Percentiles rank a stretch among this genome's conserved stretches.
Conservation (phyloP, 805 yeast genomes). For the Metschnikowia gruessii region DNA sequence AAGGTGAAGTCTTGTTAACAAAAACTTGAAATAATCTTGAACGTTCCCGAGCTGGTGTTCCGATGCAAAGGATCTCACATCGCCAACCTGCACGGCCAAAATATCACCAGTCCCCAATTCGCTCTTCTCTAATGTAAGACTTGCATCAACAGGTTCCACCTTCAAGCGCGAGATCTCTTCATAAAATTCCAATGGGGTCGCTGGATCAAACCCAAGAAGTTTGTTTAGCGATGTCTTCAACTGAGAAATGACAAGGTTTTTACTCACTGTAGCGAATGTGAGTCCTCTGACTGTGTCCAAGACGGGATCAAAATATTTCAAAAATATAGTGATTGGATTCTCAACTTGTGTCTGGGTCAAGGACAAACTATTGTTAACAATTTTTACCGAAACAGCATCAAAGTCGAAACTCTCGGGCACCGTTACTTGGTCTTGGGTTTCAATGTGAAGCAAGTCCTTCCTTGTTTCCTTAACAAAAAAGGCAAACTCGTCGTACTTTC, state of each 20-base stretch:
- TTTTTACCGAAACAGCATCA: slow-evolving; percentile 20
- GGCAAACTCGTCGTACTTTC: slow-evolving; percentile 49
- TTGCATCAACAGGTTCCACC: slow-evolving; percentile 43
- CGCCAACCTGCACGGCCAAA: slow-evolving; percentile 35
- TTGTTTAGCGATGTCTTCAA: slow-evolving; percentile 41
- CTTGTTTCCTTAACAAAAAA: slow-evolving; percentile 64
- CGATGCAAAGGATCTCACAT: slow-evolving; percentile 21
- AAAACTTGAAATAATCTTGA: slow-evolving; percentile 49
- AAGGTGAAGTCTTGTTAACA: slow-evolving; percentile 61
- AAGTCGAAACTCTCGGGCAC: slow-evolving; percentile 28
- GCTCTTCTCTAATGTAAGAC: slow-evolving; percentile 47
- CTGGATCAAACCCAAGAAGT: slow-evolving; percentile 39
- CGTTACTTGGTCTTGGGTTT: neutral
- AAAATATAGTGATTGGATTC: slow-evolving; percentile 36
- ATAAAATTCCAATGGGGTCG: slow-evolving; percentile 37
- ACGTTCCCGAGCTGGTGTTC: slow-evolving; percentile 26
- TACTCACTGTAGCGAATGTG: slow-evolving; percentile 53
- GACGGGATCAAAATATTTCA: slow-evolving; percentile 65
- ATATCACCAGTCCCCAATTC: slow-evolving; percentile 73
- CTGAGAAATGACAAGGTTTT: slow-evolving; percentile 43
- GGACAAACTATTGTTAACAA: slow-evolving; percentile 4
- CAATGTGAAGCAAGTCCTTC: slow-evolving; percentile 35
- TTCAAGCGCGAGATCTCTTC: slow-evolving; percentile 63
- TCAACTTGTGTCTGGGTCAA: slow-evolving; percentile 18
- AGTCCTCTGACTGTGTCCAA: slow-evolving; percentile 60